Conservation (phyloP, 768 basidiomycete genomes). For the Pisolithus marmoratus region DNA sequence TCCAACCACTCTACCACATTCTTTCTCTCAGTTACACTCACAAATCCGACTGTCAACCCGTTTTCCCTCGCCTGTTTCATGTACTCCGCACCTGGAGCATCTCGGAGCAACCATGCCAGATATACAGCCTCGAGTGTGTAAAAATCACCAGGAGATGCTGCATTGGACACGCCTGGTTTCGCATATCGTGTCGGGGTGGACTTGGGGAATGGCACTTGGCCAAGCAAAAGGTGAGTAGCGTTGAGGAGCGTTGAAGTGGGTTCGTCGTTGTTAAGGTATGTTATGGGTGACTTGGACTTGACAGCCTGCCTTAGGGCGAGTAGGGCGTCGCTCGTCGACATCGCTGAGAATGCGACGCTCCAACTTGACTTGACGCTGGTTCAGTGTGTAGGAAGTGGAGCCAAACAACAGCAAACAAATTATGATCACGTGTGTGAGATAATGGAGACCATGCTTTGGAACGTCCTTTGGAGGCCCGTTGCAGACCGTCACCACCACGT, state of each 20-base stretch:
- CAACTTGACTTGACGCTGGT: no score
- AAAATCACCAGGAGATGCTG: constrained; percentile 40
- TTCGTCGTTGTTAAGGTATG: constrained; percentile 35
- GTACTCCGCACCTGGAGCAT: constrained; percentile 78
- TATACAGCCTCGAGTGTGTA: constrained; percentile 80
- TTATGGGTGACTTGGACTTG: constrained; percentile 44
- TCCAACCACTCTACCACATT: constrained; percentile 82
- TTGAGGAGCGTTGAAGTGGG: constrained; percentile 42
- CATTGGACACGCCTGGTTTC: constrained; percentile 45
- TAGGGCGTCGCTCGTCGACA: constrained; percentile 39
- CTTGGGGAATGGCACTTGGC: constrained; percentile 57
- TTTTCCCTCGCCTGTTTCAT: constrained; percentile 78
- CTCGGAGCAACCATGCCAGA: constrained; percentile 75
- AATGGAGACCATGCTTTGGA: no score
- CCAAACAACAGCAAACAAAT: no score
- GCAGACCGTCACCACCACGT: no score
- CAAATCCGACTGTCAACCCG: constrained; percentile 68
- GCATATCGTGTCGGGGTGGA: constrained; percentile 72
- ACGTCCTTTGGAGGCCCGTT: no score
- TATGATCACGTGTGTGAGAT: no score
- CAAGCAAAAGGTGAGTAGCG: constrained; percentile 65
- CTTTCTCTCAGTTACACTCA: constrained; percentile 85
- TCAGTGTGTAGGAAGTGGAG: no score
- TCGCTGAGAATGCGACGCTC: no score
- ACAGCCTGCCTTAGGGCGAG: constrained; percentile 59